Evolutionary conservation across 2,329 filamentous ascomycete genomes (phyloP).

Genomic region (Neonectria sp.): DNA sequence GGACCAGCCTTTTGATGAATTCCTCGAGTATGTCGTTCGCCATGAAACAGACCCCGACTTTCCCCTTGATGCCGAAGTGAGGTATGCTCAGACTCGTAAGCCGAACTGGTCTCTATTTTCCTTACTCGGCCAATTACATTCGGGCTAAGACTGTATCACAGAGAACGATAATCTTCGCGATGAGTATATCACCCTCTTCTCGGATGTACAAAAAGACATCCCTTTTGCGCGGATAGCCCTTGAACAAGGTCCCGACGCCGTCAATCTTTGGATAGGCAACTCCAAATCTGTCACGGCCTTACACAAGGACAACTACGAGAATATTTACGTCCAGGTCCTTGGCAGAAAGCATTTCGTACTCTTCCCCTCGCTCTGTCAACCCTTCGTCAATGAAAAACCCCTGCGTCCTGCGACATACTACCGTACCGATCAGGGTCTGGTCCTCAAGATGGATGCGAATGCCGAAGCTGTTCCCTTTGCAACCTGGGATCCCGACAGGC

Average conservation of each 20-base stretch:
- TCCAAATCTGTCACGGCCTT: slow-evolving; percentile 78
- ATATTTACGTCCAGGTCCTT: slow-evolving; percentile 83
- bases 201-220: slow-evolving; percentile 74
- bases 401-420: slow-evolving; percentile 73
- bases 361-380: slow-evolving; percentile 78
- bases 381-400: slow-evolving; percentile 76
- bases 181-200: slow-evolving; percentile 77
- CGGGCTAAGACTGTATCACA: slow-evolving; percentile 45
- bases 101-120: slow-evolving; percentile 18
- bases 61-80: slow-evolving; percentile 62
- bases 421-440: slow-evolving; percentile 50
- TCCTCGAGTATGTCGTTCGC: slow-evolving; percentile 72
- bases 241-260: slow-evolving; percentile 76
- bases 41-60: slow-evolving; percentile 66
- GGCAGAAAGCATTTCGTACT: slow-evolving; percentile 83
- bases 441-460: slow-evolving; percentile 54
- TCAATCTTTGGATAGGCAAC: slow-evolving; percentile 89
- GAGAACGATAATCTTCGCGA: slow-evolving; percentile 86
- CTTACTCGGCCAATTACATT: neutral
- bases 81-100: slow-evolving; percentile 83
- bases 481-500: slow-evolving; percentile 80
- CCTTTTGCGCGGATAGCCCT: slow-evolving; percentile 83
- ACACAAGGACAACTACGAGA: slow-evolving; percentile 90
- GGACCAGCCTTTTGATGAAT: slow-evolving; percentile 71
- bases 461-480: slow-evolving; percentile 73